Percentiles rank a stretch among this genome's conserved stretches.
Conservation (phyloP, 495 filamentous ascomycete genomes). For the Aspergillus incahuasiensis region DNA sequence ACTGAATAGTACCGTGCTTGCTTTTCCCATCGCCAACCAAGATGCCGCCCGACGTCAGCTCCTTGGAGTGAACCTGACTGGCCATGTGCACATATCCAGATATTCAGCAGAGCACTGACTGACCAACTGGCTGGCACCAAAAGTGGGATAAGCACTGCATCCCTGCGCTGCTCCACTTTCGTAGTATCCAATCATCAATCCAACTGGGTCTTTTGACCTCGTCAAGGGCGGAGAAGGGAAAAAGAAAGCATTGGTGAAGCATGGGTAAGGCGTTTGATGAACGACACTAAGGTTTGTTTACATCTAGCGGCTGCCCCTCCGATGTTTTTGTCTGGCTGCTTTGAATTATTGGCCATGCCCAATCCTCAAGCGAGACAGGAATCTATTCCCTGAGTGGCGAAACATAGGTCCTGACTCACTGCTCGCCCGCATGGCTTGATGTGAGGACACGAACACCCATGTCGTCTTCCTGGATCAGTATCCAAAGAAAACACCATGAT, state of each 20-base stretch:
- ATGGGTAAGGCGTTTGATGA: not conserved
- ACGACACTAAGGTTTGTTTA: conserved; percentile 6
- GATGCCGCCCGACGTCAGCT: not conserved
- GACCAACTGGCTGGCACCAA: conserved; percentile 18
- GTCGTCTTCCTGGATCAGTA: not conserved
- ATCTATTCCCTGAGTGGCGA: not conserved
- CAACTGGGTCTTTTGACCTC: conserved; percentile 11
- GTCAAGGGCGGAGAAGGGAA: conserved; percentile 12
- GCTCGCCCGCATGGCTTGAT: not conserved
- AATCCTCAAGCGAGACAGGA: not conserved
- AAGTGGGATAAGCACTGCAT: conserved; percentile 26
- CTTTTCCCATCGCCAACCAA: not conserved
- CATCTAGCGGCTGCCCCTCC: conserved; percentile 1
- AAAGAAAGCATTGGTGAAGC: not conserved
- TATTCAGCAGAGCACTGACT: not conserved
- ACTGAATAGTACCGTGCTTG: not conserved
- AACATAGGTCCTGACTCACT: not conserved
- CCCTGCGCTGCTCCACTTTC: conserved; percentile 23
- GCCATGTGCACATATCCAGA: conserved; percentile 5
- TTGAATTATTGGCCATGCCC: not conserved
- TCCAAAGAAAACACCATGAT: not conserved
- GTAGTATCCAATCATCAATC: conserved; percentile 14
- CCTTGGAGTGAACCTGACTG: conserved; percentile 2
- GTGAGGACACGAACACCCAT: not conserved
- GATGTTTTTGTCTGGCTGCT: not conserved